Evolutionary conservation across 2,329 filamentous ascomycete species (phyloP).

Genomic region (Endoconidiophora laricicola): DNA sequence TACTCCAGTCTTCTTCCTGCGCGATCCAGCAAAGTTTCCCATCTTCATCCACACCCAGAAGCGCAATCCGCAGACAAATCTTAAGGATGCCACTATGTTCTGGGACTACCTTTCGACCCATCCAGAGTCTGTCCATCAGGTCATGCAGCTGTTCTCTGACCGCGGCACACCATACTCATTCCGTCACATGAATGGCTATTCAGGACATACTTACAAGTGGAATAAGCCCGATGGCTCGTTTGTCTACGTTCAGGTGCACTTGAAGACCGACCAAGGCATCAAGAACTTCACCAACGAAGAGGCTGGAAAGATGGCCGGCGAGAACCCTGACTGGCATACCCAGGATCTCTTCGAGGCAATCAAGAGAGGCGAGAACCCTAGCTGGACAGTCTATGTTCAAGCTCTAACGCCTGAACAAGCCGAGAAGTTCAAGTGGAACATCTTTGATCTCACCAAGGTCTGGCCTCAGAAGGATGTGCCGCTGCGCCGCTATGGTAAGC

Average conservation of each 20-base stretch:
- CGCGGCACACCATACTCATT: conserved; percentile 48
- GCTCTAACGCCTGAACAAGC: conserved; percentile 44
- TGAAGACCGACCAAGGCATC: conserved; percentile 45
- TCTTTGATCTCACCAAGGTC: conserved; percentile 55
- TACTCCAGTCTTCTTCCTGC: conserved; percentile 61
- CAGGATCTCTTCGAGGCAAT: conserved; percentile 51
- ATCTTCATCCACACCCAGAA: conserved; percentile 66
- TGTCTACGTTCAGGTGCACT: conserved; percentile 48
- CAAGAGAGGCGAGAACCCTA: conserved; percentile 40
- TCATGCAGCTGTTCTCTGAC: conserved; percentile 51
- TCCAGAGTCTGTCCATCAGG: conserved; percentile 44
- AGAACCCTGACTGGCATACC: conserved; percentile 46
- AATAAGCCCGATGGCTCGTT: conserved; percentile 48
- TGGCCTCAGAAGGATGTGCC: conserved; percentile 50
- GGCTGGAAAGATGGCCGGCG: conserved; percentile 33
- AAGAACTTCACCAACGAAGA: conserved; percentile 43
- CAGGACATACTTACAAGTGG: conserved; percentile 50
- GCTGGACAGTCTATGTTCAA: conserved; percentile 49
- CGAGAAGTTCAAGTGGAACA: conserved; percentile 42
- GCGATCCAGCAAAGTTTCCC: conserved; percentile 59
- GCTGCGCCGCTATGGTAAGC: conserved; percentile 40
- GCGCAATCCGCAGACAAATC: conserved; percentile 53
- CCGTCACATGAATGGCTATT: conserved; percentile 52
- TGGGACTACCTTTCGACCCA: conserved; percentile 33
- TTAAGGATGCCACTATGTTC: conserved; percentile 50